phyloP scores from a whole-genome alignment of 768 basidiomycete species.

The Tylopilus subfusipes region DNA sequence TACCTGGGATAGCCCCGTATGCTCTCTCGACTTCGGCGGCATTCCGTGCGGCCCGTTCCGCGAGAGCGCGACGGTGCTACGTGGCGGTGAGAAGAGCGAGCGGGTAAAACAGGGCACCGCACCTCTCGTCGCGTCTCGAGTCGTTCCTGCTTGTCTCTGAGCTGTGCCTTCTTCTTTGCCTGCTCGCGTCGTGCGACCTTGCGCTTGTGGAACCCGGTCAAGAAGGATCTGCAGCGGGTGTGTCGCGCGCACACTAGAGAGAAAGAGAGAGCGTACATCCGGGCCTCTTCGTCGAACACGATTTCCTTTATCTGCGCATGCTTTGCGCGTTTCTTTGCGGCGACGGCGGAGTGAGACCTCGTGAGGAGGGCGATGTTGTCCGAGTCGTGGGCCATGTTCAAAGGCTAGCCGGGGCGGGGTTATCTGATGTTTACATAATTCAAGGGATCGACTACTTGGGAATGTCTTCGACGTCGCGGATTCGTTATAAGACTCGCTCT shows the following conservation, averaged over 20 bases:
- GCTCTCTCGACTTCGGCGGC: conserved; percentile 74
- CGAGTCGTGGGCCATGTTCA: conserved; percentile 32
- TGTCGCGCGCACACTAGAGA: conserved; percentile 19
- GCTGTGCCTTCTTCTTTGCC: conserved; percentile 66
- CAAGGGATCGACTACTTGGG: conserved; percentile 26
- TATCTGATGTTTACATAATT: conserved; percentile 26
- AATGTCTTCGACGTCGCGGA: conserved; percentile 25
- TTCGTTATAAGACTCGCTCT: conserved; percentile 34
- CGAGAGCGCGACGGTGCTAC: conserved; percentile 74
- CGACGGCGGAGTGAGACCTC: conserved; percentile 56
- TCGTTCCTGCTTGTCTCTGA: conserved; percentile 74
- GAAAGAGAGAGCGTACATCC: conserved; percentile 46
- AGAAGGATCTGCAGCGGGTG: conserved; percentile 60
- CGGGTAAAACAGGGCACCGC: conserved; percentile 19
- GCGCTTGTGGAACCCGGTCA: conserved; percentile 92
- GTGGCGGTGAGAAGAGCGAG: conserved; percentile 12
- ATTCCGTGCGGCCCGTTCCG: conserved; percentile 76
- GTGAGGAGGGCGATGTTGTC: conserved; percentile 59
- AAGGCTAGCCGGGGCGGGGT: conserved; percentile 10
- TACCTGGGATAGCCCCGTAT: conserved; percentile 53
- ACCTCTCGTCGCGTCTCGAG: conserved; percentile 79
- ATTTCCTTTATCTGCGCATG: conserved; percentile 72
- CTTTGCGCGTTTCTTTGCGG: conserved; percentile 64
- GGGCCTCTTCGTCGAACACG: conserved; percentile 82
- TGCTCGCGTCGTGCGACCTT: conserved; percentile 82